Evolutionary conservation across 169 alveolate species (phyloP).

Genomic region (Besnoitia besnoiti): DNA sequence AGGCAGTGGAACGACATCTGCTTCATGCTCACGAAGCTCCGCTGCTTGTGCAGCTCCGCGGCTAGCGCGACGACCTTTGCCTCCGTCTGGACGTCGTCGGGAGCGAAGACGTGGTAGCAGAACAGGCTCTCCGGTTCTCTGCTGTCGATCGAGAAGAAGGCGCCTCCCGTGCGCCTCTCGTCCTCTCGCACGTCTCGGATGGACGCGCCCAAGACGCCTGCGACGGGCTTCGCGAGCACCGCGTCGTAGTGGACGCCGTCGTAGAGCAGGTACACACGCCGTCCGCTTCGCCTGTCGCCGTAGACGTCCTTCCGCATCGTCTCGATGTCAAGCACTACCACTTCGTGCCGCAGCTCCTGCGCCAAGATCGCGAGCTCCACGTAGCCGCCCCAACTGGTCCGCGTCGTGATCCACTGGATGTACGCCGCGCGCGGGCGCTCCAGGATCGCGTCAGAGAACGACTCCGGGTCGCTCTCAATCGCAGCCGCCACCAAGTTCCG

Average conservation of each 20-base stretch:
- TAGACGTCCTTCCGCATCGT: slow-evolving; percentile 19
- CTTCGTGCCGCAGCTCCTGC: slow-evolving; percentile 32
- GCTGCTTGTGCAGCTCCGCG: not conserved
- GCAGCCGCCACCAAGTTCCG: not conserved
- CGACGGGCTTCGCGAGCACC: not conserved
- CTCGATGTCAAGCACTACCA: not conserved
- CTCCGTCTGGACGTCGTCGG: slow-evolving; percentile 14
- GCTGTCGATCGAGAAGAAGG: not conserved
- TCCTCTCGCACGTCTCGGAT: not conserved
- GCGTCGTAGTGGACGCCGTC: slow-evolving; percentile 54
- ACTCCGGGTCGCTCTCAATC: slow-evolving; percentile 28
- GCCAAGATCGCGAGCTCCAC: slow-evolving; percentile 53
- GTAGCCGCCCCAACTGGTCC: slow-evolving; percentile 41
- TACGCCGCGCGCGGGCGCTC: slow-evolving; percentile 21
- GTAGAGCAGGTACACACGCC: not conserved
- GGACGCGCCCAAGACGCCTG: not conserved
- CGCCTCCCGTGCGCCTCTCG: not conserved
- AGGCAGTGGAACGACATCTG: slow-evolving; percentile 30
- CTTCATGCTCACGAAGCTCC: not conserved
- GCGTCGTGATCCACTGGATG: not conserved
- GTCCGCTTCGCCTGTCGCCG: not conserved
- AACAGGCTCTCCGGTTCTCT: not conserved
- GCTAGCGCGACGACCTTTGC: slow-evolving; percentile 19
- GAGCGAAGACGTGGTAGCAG: slow-evolving; percentile 15
- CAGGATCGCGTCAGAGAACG: not conserved